Evolutionary conservation across 345 rosid species (phyloP).

Genomic region (Abelmoschus esculentus): DNA sequence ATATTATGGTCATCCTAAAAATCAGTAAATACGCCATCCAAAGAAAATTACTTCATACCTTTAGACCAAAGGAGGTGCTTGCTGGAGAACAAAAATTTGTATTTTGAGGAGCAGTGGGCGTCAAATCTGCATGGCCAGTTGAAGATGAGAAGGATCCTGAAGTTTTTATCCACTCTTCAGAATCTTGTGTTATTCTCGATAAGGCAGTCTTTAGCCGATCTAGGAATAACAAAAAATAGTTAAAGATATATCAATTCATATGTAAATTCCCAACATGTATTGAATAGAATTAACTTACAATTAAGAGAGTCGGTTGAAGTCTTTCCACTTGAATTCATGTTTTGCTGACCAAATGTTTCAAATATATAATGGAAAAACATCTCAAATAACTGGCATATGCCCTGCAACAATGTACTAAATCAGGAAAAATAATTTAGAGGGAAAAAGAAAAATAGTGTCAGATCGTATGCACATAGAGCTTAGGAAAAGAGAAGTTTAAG

Average conservation of each 20-base stretch:
- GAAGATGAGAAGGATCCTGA: conserved; percentile 42
- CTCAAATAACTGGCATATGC: conserved; percentile 89
- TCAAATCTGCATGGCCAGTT: conserved; percentile 52
- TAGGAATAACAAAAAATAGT: conserved; percentile 25
- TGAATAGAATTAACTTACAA: conserved; percentile 46
- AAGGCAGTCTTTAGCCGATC: conserved; percentile 80
- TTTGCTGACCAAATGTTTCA: conserved; percentile 73
- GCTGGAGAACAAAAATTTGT: conserved; percentile 32
- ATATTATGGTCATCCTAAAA: not conserved
- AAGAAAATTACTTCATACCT: conserved; percentile 40
- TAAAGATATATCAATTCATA: not conserved
- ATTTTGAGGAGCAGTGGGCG: conserved; percentile 50
- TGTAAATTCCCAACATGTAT: not conserved
- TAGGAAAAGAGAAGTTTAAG: conserved; percentile 9
- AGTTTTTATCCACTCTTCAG: conserved; percentile 89
- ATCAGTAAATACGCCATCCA: not conserved
- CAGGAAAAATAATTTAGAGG: conserved; percentile 44
- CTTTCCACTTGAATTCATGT: conserved; percentile 48
- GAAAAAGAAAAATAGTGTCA: conserved; percentile 13
- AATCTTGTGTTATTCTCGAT: conserved; percentile 79
- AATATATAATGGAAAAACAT: conserved; percentile 66
- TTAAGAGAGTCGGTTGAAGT: conserved; percentile 41
- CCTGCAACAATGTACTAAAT: conserved; percentile 67
- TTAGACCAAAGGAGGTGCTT: conserved; percentile 63
- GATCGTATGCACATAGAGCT: conserved; percentile 13